Evolutionary conservation across 306 rosid species (phyloP), one percentile per base, ranked within the genome.

Genomic region (Herpetospermum pedunculosum): DNA sequence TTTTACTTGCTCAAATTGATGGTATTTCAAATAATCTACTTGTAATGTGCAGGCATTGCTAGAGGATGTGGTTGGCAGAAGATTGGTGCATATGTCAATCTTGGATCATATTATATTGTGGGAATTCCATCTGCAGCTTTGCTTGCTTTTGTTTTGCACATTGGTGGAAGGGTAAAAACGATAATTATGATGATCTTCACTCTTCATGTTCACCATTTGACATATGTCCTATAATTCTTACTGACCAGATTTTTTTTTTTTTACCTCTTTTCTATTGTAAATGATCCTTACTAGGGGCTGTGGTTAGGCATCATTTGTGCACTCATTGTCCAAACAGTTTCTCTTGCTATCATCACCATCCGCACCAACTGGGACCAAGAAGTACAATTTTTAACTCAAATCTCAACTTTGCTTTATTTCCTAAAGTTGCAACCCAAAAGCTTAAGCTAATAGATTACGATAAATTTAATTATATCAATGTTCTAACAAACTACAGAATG

Each of bases 61-160:
- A 84, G 97, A 82, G 97, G 96, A 48, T 89, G 97, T 60, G 97
- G 96, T 29, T 82, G 90, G 97, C 97, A 92, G 77, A 87, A 86
- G 60, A 79, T 84, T 32, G 97, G 97, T 75, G 92, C 97, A 53
- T 81, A 50, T 59, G 78, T 92, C 26, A 92, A 92, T 71, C 86
- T 92, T n/a, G 93, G 96, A 8, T 78, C 92, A 19, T 92, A 89
- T 77, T 92, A 92, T 43, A 28, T 89, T 8, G 87, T 85, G 37
- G 96, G 97, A 80, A 80, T 89, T 82, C 93, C 96, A 16, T 54
- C 63, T 32, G 90, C 92, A 70, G 23, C 78, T 74, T n/a, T 85
- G 2, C 78, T 92, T 30, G 91, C 92, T 55, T 92, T 92, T 77
- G 83, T 84, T 11, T 18, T 83, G 35, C 80, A 84, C 75, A 3